A percentile compares a stretch with the other conserved stretches of the same genome.
These are phyloP conservation scores for Cruciata laevipes DNA, from an alignment of 257 asterid genomes.

Conservation along the genomic window DNA sequence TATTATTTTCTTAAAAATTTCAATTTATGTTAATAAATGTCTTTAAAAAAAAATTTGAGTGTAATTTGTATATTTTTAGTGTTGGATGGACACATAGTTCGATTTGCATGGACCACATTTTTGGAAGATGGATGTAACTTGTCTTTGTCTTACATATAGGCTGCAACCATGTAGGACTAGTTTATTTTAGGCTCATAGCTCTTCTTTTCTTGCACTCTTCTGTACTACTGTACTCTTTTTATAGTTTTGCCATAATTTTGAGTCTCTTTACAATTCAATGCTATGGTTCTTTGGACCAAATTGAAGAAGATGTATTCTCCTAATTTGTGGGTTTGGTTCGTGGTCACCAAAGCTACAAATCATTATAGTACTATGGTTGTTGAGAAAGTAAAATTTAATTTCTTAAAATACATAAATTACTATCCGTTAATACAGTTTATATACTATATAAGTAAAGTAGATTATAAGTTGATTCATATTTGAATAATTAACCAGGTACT, in stretches of 20 bases:
- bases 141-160: conserved; percentile 8
- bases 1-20: too few relatives aligned
- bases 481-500: too few relatives aligned
- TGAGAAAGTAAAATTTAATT: too few relatives aligned
- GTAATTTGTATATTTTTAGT: neutral
- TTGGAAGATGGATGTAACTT: neutral
- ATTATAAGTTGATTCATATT: too few relatives aligned
- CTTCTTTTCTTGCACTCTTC: neutral
- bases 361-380: too few relatives aligned
- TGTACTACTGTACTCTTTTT: neutral
- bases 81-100: conserved; percentile 5
- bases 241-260: neutral
- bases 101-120: conserved; percentile 17
- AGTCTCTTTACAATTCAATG: neutral
- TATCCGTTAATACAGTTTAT: too few relatives aligned
- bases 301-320: neutral
- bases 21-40: too few relatives aligned
- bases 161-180: conserved; percentile 1
- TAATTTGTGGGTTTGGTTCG: neutral
- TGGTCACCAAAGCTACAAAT: too few relatives aligned
- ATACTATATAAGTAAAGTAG: too few relatives aligned
- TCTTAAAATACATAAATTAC: too few relatives aligned
- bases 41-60: neutral
- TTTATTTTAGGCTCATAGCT: neutral
- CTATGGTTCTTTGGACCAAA: neutral